Percentiles rank a stretch among this genome's conserved stretches.
Evolutionary conservation across 345 rosid genomes (phyloP).

Genomic region (Boechera retrofracta): DNA sequence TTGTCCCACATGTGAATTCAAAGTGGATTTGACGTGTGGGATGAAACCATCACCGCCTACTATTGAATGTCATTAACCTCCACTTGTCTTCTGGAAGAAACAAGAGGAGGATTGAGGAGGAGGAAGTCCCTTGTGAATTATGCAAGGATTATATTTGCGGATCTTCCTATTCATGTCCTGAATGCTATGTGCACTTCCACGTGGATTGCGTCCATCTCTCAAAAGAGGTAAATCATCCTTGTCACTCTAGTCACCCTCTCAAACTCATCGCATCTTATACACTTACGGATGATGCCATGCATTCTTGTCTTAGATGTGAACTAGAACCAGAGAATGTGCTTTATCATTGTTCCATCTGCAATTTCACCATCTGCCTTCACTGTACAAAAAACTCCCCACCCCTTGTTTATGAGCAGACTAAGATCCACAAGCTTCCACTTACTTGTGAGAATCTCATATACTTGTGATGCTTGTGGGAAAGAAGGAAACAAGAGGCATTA

Average conservation of each 20-base stretch:
- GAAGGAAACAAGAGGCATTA: fast-evolving
- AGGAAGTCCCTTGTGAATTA: background rate
- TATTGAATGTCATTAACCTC: constrained; percentile 23
- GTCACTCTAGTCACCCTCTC: constrained; percentile 14
- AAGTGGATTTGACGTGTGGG: constrained; percentile 6
- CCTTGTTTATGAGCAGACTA: background rate
- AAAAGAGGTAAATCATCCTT: constrained; percentile 18
- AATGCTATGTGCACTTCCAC: background rate
- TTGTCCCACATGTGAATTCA: background rate
- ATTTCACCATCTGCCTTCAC: background rate
- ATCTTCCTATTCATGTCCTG: constrained; percentile 1
- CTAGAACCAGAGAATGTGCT: background rate
- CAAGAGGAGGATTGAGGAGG: background rate
- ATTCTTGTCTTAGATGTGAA: background rate
- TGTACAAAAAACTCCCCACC: constrained; percentile 2
- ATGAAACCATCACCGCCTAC: background rate
- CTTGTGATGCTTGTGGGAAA: background rate
- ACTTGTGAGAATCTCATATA: background rate
- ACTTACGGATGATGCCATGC: background rate
- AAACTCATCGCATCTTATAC: background rate
- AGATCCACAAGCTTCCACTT: constrained; percentile 1
- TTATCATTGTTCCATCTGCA: constrained; percentile 2
- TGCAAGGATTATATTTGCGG: background rate
- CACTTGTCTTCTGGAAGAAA: constrained; percentile 26
- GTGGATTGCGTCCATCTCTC: background rate